Percentiles rank a stretch among this genome's conserved stretches.
phyloP scores from a whole-genome alignment of 169 alveolate species.

The Eimeria sp. region DNA sequence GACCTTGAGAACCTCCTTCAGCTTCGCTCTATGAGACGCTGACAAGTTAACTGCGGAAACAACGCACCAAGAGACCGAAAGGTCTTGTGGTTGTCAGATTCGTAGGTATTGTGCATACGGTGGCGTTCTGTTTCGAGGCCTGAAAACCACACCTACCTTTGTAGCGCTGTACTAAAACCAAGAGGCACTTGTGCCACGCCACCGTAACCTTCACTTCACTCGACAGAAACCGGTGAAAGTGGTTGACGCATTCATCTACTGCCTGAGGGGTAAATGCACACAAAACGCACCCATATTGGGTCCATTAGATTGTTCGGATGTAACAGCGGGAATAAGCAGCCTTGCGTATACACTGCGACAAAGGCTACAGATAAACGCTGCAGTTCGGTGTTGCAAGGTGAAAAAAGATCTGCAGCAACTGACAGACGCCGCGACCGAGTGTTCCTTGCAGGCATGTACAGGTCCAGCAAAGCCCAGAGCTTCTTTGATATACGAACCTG shows the following conservation, averaged over 20 bases:
- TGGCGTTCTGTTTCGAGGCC: too few relatives aligned
- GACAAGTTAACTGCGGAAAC: slow-evolving; percentile 40
- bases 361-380: slow-evolving; percentile 61
- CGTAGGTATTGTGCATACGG: too few relatives aligned
- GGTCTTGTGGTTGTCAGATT: too few relatives aligned
- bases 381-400: slow-evolving; percentile 19
- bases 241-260: slow-evolving; percentile 88
- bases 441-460: slow-evolving; percentile 24
- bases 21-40: slow-evolving; percentile 24
- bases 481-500: slow-evolving; percentile 44
- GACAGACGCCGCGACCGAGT: slow-evolving; percentile 24
- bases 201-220: slow-evolving; percentile 92
- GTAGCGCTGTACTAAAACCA: slow-evolving; percentile 91
- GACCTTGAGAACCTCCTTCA: slow-evolving; percentile 54
- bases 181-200: slow-evolving; percentile 95
- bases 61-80: not conserved
- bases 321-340: slow-evolving; percentile 89
- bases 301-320: not conserved
- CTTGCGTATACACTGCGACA: slow-evolving; percentile 77
- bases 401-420: slow-evolving; percentile 26
- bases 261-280: slow-evolving; percentile 84
- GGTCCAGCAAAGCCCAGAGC: not conserved
- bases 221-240: slow-evolving; percentile 89
- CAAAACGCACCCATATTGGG: not conserved
- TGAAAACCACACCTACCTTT: slow-evolving; percentile 53